Evolutionary conservation across 2,329 filamentous ascomycete species (phyloP).

Genomic region (Claviceps humidiphila): DNA sequence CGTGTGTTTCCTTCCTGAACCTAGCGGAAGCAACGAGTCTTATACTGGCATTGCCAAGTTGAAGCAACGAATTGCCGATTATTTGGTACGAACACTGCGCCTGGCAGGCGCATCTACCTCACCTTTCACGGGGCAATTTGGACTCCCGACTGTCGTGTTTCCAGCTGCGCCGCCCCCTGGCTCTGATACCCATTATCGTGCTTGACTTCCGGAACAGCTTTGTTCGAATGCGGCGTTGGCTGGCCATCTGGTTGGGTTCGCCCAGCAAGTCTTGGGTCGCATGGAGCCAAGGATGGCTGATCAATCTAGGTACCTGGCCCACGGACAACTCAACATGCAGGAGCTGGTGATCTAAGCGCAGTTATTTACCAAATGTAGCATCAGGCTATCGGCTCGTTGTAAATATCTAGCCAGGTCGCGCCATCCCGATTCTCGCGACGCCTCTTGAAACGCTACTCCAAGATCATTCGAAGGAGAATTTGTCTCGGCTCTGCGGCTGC

Average conservation of each 20-base stretch:
- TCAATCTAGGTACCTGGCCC: not conserved
- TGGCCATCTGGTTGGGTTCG: slow-evolving; percentile 2
- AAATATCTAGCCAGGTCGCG: slow-evolving; percentile 18
- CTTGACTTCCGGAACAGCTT: slow-evolving; percentile 13
- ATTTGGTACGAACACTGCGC: not conserved
- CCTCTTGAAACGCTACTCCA: slow-evolving; percentile 11
- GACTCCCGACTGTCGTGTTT: slow-evolving; percentile 9
- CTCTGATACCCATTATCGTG: slow-evolving; percentile 15
- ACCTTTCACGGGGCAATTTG: not conserved
- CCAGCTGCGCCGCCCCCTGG: slow-evolving; percentile 9
- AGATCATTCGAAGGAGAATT: not conserved
- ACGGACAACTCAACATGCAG: slow-evolving; percentile 10
- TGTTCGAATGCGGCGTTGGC: slow-evolving; percentile 12
- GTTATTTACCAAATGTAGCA: slow-evolving; percentile 13
- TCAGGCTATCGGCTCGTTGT: slow-evolving; percentile 16
- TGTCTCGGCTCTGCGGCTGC: not conserved
- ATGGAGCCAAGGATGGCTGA: slow-evolving; percentile 5
- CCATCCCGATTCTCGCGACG: slow-evolving; percentile 12
- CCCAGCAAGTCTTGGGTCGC: slow-evolving; percentile 15
- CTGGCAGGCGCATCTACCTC: not conserved
- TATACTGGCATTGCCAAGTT: not conserved
- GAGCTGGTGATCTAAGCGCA: slow-evolving; percentile 7
- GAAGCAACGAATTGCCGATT: no score
- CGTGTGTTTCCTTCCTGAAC: slow-evolving; percentile 10
- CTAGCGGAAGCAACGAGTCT: not conserved